Conservation (phyloP, 495 filamentous ascomycete genomes). For the Entonaema liquescens region DNA sequence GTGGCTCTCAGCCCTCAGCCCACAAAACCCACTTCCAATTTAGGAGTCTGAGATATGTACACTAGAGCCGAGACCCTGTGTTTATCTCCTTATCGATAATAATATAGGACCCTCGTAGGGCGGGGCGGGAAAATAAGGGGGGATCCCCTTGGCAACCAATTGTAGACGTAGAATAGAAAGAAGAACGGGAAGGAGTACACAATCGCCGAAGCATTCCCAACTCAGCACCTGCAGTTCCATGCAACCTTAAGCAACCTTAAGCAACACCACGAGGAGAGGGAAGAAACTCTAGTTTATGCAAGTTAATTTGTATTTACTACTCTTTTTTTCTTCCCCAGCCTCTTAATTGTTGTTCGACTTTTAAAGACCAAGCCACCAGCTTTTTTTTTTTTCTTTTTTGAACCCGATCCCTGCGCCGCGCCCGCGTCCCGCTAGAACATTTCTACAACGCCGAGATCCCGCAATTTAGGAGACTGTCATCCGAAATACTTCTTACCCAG, state of each 20-base stretch:
- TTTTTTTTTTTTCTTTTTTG: not conserved
- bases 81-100: constrained; percentile 34
- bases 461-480: constrained; percentile 12
- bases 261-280: not conserved
- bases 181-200: constrained; percentile 10
- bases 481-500: constrained; percentile 14
- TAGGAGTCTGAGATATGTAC: not conserved
- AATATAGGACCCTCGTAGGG: not conserved
- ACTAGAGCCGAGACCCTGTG: not conserved
- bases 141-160: constrained; percentile 47
- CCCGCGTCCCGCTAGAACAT: constrained; percentile 6
- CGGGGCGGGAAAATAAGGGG: constrained; percentile 33
- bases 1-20: not conserved
- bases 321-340: not conserved
- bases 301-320: constrained; percentile 22
- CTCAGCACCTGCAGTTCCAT: constrained; percentile 29
- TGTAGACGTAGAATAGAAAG: constrained; percentile 21
- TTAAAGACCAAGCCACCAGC: not conserved
- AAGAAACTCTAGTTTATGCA: constrained; percentile 12
- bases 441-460: constrained; percentile 24
- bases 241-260: constrained; percentile 29
- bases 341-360: not conserved
- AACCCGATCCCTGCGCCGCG: not conserved
- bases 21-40: constrained; percentile 21
- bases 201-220: constrained; percentile 36